Percentiles rank a stretch among this genome's conserved stretches.
phyloP scores from a whole-genome alignment of 345 rosid species.

The Diplotaxis tenuifolia region DNA sequence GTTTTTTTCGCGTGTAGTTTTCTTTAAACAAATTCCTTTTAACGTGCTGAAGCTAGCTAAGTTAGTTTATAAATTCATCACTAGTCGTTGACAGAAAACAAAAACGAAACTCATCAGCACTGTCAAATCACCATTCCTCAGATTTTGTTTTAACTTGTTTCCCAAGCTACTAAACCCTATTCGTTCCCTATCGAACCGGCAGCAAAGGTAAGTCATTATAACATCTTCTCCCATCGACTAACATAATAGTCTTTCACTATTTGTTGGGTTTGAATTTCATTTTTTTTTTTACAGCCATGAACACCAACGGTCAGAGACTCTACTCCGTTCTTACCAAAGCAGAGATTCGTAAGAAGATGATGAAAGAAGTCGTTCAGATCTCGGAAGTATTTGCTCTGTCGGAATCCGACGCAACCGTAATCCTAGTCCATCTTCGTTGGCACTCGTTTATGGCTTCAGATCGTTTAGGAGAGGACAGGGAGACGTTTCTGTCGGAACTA shows the following conservation, averaged over 20 bases:
- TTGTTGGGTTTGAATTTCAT: neutral
- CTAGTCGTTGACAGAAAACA: no score
- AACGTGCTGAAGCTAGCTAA: neutral
- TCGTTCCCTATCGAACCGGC: neutral
- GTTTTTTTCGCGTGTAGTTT: neutral
- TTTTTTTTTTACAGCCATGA: neutral
- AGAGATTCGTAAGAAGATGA: neutral
- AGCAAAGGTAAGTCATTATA: neutral
- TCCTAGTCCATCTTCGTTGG: neutral
- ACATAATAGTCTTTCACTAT: neutral
- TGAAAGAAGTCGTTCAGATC: neutral
- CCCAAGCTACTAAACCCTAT: neutral
- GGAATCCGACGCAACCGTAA: neutral
- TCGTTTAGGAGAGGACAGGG: neutral
- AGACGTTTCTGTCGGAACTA: neutral
- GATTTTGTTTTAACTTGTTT: conserved; percentile 1
- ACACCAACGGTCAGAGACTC: neutral
- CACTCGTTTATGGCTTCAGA: neutral
- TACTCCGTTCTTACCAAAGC: neutral
- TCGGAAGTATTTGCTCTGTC: neutral
- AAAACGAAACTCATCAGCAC: neutral
- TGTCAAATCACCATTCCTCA: neutral
- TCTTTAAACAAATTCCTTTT: neutral
- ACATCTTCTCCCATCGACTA: neutral
- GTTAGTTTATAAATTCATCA: neutral